Base-by-base conservation (phyloP, 1,284 basidiomycete genomes). In the Boletus sp. region DNA sequence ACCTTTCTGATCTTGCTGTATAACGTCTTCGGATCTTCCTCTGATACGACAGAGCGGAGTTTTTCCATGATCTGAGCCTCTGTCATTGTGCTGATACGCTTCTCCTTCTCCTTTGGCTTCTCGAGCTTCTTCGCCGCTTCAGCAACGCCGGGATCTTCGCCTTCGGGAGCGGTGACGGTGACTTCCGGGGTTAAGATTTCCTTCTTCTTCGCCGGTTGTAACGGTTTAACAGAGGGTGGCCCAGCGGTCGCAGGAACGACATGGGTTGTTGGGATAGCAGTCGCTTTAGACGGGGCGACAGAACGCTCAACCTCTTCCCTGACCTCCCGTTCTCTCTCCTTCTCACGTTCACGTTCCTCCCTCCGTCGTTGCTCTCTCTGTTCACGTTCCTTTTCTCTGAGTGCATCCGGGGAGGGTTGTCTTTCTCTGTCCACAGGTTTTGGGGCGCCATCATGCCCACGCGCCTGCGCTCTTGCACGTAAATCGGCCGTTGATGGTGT, bases 61-160 rank as follows among this genome's bases (percentile, higher is more conserved):
- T 97, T 98, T 73, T 97, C 94, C 95, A 98, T 98, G 71, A 99
- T 97, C 79, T 98, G 96, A 43, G 90, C 93, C 77, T 98, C 97
- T 57, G 89, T 94, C 93, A 99, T 94, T 43, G 95, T 93, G 69
- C 94, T 97, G 69, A 98, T 96, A 58, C 97, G 84, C 77, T 95
- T 93, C 71, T 84, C 83, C 76, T 89, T 89, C 71, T 90, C 88
- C 63, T 78, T 77, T 13, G 63, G 70, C 52, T 75, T 78, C 70
- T 78, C 78, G 66, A 89, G 77, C 55, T 74, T 74, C 31, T 89
- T 90, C 0, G 90, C 90, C 1, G 90, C 90, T 16, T 88, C 90
- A 0, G 87, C 89, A 11, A 90, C 83, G n/a, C 84, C 81, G 5
- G 79, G 74, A 58, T 76, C 77, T 51, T 67, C 74, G 43, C 69